A percentile compares a stretch with the other conserved stretches of the same genome.
phyloP scores from a whole-genome alignment of 495 filamentous ascomycete species.

The Podospora pseudopauciseta region DNA sequence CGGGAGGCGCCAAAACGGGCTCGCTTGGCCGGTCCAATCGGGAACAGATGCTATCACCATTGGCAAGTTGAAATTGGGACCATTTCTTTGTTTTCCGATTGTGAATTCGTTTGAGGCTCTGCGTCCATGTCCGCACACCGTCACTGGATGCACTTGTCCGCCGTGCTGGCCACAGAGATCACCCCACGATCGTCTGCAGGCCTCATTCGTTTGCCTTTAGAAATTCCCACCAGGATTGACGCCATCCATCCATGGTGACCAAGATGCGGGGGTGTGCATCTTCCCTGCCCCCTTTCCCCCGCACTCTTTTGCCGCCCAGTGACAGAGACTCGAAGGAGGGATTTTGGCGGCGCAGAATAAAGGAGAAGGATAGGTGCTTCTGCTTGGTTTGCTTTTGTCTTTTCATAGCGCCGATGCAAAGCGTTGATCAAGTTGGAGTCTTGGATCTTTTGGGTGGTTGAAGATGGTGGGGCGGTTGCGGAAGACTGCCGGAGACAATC shows the following conservation, averaged over 20 bases:
- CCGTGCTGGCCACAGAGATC: slow-evolving; percentile 8
- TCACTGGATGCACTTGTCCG: background rate
- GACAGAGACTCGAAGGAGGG: too few species aligned
- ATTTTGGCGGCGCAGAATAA: too few species aligned
- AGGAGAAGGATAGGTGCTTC: background rate
- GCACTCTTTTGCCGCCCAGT: background rate
- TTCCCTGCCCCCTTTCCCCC: background rate
- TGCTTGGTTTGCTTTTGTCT: background rate
- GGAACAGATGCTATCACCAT: background rate
- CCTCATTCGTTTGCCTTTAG: slow-evolving; percentile 16
- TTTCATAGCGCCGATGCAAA: background rate
- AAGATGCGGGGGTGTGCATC: slow-evolving; percentile 4
- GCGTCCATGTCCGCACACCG: slow-evolving; percentile 3
- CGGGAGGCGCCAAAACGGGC: background rate
- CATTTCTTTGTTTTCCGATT: background rate
- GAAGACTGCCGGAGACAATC: background rate
- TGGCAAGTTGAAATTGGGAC: background rate
- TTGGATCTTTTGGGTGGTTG: background rate
- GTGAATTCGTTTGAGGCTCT: slow-evolving; percentile 18
- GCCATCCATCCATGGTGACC: background rate
- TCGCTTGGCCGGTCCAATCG: slow-evolving; percentile 7
- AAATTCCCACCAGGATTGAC: background rate
- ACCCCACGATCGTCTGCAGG: slow-evolving; percentile 17
- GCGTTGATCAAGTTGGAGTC: background rate
- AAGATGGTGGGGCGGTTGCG: background rate